Evolutionary conservation across 2,329 filamentous ascomycete genomes (phyloP).

Genomic region (Lomentospora prolificans): DNA sequence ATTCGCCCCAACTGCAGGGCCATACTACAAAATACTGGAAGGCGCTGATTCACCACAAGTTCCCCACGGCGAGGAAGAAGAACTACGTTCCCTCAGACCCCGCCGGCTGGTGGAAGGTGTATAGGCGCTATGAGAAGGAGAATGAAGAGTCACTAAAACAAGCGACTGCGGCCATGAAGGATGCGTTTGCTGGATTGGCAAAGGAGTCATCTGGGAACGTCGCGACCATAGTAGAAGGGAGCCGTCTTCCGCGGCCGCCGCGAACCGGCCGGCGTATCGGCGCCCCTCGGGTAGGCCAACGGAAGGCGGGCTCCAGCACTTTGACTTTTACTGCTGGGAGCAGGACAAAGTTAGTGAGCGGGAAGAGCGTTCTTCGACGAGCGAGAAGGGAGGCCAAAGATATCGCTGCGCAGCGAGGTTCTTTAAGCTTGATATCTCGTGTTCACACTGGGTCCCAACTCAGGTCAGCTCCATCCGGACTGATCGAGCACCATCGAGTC

Average conservation of each 20-base stretch:
- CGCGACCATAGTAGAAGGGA: constrained; percentile 16
- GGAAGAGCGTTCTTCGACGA: constrained; percentile 6
- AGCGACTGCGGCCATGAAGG: constrained; percentile 4
- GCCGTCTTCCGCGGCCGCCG: constrained; percentile 1
- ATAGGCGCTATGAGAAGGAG: constrained; percentile 55
- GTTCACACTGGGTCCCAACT: background rate
- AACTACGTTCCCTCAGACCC: constrained; percentile 57
- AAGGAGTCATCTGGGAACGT: constrained; percentile 22
- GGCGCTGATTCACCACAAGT: constrained; percentile 67
- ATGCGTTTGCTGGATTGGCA: background rate
- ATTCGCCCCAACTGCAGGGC: constrained; percentile 66
- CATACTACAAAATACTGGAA: constrained; percentile 67
- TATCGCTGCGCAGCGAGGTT: constrained; percentile 1
- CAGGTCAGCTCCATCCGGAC: background rate
- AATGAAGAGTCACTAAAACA: constrained; percentile 40
- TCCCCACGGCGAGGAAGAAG: constrained; percentile 55
- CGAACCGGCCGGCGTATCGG: background rate
- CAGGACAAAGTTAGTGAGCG: constrained; percentile 3
- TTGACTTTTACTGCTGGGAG: constrained; percentile 8
- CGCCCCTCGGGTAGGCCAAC: background rate
- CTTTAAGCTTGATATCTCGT: background rate
- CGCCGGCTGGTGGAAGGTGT: constrained; percentile 68
- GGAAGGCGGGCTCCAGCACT: background rate
- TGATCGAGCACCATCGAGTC: constrained; percentile 6
- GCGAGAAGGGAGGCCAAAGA: constrained; percentile 6